Percentiles rank a stretch among this genome's conserved stretches.
Evolutionary conservation across 2,329 filamentous ascomycete species (phyloP).

Genomic region (Aspergillus viridinutans): DNA sequence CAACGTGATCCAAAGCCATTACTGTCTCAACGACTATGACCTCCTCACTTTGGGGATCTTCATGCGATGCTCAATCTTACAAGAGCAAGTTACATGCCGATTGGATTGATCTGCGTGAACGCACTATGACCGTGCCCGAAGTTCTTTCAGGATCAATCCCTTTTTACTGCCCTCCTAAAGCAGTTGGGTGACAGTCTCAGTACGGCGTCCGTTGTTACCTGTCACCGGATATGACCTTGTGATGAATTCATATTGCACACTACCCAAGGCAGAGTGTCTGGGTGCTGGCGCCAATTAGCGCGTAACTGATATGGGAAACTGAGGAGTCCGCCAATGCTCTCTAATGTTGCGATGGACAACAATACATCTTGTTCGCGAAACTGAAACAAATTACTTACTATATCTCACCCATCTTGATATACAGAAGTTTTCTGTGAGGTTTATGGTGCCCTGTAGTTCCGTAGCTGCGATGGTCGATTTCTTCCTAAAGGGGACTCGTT

Average conservation of each 20-base stretch:
- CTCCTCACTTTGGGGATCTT: background rate
- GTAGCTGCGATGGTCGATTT: background rate
- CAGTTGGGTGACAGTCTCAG: background rate
- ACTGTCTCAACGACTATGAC: background rate
- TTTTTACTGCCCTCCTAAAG: background rate
- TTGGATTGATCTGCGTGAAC: background rate
- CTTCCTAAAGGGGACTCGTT: conserved; percentile 21
- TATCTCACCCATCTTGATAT: background rate
- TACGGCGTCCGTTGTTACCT: background rate
- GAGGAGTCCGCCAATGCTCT: background rate
- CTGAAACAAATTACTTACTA: background rate
- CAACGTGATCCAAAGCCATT: conserved; percentile 27
- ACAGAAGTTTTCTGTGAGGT: background rate
- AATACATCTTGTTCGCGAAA: background rate
- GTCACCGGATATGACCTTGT: background rate
- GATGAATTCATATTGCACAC: background rate
- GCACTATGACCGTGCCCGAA: background rate
- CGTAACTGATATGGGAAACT: background rate
- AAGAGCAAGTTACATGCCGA: background rate
- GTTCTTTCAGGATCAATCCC: background rate
- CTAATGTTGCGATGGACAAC: background rate
- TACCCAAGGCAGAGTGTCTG: background rate
- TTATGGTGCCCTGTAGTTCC: background rate
- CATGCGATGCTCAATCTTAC: background rate
- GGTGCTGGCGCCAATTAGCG: background rate